These are phyloP conservation scores for Maudiozyma serrabonitensis DNA, from an alignment of 805 yeast species.

Conservation along the genomic window DNA sequence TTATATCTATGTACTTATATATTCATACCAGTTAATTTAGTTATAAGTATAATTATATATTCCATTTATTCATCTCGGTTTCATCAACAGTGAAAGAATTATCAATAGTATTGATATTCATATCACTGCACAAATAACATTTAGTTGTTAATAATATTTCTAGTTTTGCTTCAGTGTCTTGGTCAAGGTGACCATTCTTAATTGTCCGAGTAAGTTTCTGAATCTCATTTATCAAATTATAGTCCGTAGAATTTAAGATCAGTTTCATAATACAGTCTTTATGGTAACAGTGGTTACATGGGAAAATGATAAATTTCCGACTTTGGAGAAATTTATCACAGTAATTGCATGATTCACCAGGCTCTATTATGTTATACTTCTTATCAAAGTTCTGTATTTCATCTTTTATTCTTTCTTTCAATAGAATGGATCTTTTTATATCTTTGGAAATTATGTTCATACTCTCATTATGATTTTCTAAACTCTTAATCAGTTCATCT, in stretches of 20 bases:
- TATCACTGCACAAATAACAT: slow-evolving; percentile 71
- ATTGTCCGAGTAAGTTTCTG: slow-evolving; percentile 31
- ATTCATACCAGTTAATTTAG: neutral
- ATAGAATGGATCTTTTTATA: slow-evolving; percentile 61
- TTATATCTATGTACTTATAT: neutral
- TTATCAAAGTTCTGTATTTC: slow-evolving; percentile 47
- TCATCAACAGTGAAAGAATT: slow-evolving; percentile 41
- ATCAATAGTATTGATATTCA: slow-evolving; percentile 61
- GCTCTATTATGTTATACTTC: slow-evolving; percentile 58
- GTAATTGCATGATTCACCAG: slow-evolving; percentile 71
- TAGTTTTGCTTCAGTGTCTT: slow-evolving; percentile 31
- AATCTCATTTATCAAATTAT: slow-evolving; percentile 52
- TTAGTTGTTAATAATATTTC: slow-evolving; percentile 51
- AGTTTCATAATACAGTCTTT: slow-evolving; percentile 70
- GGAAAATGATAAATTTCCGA: slow-evolving; percentile 70
- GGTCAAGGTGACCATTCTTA: slow-evolving; percentile 8
- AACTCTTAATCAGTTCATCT: slow-evolving; percentile 70
- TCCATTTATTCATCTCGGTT: slow-evolving; percentile 41
- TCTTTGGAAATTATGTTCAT: slow-evolving; percentile 61
- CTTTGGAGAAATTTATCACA: slow-evolving; percentile 65
- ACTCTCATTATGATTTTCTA: slow-evolving; percentile 59
- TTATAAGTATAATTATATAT: slow-evolving; percentile 20
- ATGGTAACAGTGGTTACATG: slow-evolving; percentile 86
- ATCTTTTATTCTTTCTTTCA: slow-evolving; percentile 47
- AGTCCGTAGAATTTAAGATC: slow-evolving; percentile 54